Evolutionary conservation across 2,329 filamentous ascomycete genomes (phyloP).

Genomic region (Stylonectria norvegica): DNA sequence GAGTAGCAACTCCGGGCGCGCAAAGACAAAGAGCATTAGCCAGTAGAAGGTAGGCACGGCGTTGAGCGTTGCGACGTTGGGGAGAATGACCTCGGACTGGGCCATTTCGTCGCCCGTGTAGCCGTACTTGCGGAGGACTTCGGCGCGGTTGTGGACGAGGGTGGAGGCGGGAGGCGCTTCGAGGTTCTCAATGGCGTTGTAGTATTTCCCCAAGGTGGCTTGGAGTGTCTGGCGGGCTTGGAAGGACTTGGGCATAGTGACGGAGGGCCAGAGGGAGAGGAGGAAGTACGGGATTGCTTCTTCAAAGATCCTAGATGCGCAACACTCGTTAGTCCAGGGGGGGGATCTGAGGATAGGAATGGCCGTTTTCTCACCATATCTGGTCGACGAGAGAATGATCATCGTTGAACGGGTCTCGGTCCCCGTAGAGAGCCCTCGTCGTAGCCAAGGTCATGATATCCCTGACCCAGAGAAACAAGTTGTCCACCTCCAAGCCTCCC

Average conservation of each 20-base stretch:
- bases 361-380: slow-evolving; percentile 14
- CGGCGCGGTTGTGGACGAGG: slow-evolving; percentile 28
- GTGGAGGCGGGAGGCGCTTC: slow-evolving; percentile 25
- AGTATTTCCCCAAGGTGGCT: slow-evolving; percentile 29
- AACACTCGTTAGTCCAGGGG: slow-evolving; percentile 6
- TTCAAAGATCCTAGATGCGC: slow-evolving; percentile 21
- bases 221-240: slow-evolving; percentile 25
- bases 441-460: slow-evolving; percentile 38
- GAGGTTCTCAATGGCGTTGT: slow-evolving; percentile 25
- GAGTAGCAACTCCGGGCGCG: slow-evolving; percentile 22
- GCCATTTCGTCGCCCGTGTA: slow-evolving; percentile 28
- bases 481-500: slow-evolving; percentile 28
- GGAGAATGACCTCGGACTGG: slow-evolving; percentile 29
- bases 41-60: slow-evolving; percentile 38
- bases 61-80: slow-evolving; percentile 31
- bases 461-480: slow-evolving; percentile 39
- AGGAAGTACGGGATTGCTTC: slow-evolving; percentile 25
- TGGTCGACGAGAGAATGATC: slow-evolving; percentile 16
- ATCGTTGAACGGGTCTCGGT: slow-evolving; percentile 39
- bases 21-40: slow-evolving; percentile 30
- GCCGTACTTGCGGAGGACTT: slow-evolving; percentile 25
- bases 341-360: rapidly evolving
- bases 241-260: slow-evolving; percentile 31
- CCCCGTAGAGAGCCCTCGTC: slow-evolving; percentile 40
- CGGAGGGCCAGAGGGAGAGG: slow-evolving; percentile 28